Conservation (phyloP, 257 asterid genomes). For the Solanum clarkiae region DNA sequence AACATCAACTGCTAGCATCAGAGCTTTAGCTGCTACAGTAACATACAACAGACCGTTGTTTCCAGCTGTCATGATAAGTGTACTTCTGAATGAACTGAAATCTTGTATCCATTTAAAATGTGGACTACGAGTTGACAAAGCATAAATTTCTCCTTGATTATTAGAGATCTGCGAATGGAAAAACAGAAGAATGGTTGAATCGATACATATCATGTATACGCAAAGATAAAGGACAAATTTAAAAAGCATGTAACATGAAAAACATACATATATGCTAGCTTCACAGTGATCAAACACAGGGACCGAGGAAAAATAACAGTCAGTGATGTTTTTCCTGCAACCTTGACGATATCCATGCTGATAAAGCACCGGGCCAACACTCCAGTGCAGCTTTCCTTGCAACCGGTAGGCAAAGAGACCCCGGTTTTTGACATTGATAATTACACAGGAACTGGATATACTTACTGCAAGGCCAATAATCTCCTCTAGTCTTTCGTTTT, state of each 20-base stretch:
- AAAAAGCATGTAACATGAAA: not conserved
- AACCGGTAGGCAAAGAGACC: slow-evolving; percentile 64
- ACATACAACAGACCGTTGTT: slow-evolving; percentile 68
- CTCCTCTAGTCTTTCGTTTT: slow-evolving; percentile 32
- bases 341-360: slow-evolving; percentile 88
- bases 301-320: slow-evolving; percentile 54
- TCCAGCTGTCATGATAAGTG: slow-evolving; percentile 44
- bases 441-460: slow-evolving; percentile 50
- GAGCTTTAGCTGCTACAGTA: slow-evolving; percentile 29
- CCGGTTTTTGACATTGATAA: slow-evolving; percentile 48
- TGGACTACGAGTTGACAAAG: slow-evolving; percentile 64
- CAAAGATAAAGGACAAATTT: not conserved
- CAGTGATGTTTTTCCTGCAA: slow-evolving; percentile 45
- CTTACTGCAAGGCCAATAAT: slow-evolving; percentile 69
- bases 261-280: slow-evolving; percentile 71
- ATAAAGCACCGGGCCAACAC: slow-evolving; percentile 74
- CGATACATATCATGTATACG: not conserved
- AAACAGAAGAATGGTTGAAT: not conserved
- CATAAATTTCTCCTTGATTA: slow-evolving; percentile 70
- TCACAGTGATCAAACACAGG: slow-evolving; percentile 95
- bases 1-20: slow-evolving; percentile 60
- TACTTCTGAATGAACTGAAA: slow-evolving; percentile 50
- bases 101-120: slow-evolving; percentile 84
- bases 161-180: slow-evolving; percentile 48
- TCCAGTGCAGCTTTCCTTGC: slow-evolving; percentile 62